Percentiles rank a stretch among this genome's conserved stretches.
Evolutionary conservation across 1,284 basidiomycete genomes (phyloP).

Genomic region (Trichosporon faecale): DNA sequence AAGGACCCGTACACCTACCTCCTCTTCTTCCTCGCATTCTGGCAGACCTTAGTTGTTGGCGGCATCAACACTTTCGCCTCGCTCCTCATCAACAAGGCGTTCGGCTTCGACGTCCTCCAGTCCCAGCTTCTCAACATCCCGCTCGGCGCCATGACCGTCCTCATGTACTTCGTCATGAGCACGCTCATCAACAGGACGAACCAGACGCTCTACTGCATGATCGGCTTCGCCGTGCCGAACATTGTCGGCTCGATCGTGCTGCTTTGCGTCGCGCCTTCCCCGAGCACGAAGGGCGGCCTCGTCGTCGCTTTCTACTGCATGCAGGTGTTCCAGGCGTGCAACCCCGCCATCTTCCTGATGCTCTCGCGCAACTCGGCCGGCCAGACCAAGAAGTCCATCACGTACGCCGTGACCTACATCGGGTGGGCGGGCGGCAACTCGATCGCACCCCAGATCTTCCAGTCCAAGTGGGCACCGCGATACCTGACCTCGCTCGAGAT

Average conservation of each 20-base stretch:
- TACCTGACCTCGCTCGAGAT: slow-evolving; percentile 41
- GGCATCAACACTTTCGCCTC: slow-evolving; percentile 33
- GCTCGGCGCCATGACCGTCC: slow-evolving; percentile 21
- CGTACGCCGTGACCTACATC: slow-evolving; percentile 27
- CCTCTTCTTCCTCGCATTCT: slow-evolving; percentile 34
- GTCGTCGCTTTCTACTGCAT: slow-evolving; percentile 24
- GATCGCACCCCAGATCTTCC: slow-evolving; percentile 38
- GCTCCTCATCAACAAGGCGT: slow-evolving; percentile 30
- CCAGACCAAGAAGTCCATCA: slow-evolving; percentile 26
- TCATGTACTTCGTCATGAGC: slow-evolving; percentile 21
- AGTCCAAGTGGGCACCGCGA: slow-evolving; percentile 32
- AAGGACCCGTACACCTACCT: slow-evolving; percentile 35
- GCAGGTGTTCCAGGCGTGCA: slow-evolving; percentile 16
- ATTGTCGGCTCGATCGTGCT: slow-evolving; percentile 24
- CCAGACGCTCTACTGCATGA: slow-evolving; percentile 15
- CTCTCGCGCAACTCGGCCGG: slow-evolving; percentile 28
- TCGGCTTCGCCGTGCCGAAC: slow-evolving; percentile 21
- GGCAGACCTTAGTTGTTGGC: slow-evolving; percentile 36
- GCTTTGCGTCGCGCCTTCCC: slow-evolving; percentile 20
- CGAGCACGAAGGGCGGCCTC: slow-evolving; percentile 21
- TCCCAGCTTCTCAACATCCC: slow-evolving; percentile 31
- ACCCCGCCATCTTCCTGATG: slow-evolving; percentile 25
- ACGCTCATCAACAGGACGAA: slow-evolving; percentile 13
- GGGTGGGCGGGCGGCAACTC: slow-evolving; percentile 41
- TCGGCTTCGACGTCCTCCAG: slow-evolving; percentile 25